phyloP scores from a whole-genome alignment of 441 rosid genomes.

The Brassica balearica region DNA sequence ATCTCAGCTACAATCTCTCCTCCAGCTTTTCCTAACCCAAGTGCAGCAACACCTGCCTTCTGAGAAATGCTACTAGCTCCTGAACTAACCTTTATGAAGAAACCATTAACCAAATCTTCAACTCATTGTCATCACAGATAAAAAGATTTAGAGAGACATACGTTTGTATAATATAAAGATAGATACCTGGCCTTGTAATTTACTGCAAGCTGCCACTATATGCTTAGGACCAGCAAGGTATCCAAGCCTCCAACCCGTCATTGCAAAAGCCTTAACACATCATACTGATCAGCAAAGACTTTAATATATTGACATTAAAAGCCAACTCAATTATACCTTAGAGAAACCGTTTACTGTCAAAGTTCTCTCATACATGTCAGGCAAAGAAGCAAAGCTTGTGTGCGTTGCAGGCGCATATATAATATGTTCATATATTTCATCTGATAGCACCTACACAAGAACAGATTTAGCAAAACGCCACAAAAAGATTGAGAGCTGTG shows the following conservation, averaged over 20 bases:
- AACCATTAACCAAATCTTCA: neutral
- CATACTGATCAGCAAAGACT: too few relatives aligned
- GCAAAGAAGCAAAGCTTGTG: conserved; percentile 94
- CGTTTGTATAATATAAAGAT: neutral
- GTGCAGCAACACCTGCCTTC: conserved; percentile 91
- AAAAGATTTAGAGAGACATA: neutral
- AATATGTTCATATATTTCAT: conserved; percentile 97
- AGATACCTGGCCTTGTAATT: conserved; percentile 95
- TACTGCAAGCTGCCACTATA: conserved; percentile 89
- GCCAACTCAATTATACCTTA: conserved; percentile 61
- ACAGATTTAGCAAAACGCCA: neutral
- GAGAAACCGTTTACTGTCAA: conserved; percentile 96
- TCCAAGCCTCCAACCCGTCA: conserved; percentile 99
- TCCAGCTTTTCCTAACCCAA: conserved; percentile 94
- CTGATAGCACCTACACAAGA: conserved; percentile 77
- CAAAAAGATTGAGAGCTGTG: neutral
- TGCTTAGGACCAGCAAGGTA: conserved; percentile 94
- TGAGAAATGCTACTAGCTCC: conserved; percentile 96
- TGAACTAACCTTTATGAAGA: conserved; percentile 61
- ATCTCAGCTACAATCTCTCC: conserved; percentile 81
- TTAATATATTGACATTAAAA: neutral
- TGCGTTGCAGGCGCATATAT: conserved; percentile 93
- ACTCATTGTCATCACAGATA: neutral
- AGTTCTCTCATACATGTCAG: conserved; percentile 95
- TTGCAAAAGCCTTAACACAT: conserved; percentile 85